Evolutionary conservation across 108 stramenopile genomes (phyloP).

Genomic region (Cyclotella choctawhatcheeana): DNA sequence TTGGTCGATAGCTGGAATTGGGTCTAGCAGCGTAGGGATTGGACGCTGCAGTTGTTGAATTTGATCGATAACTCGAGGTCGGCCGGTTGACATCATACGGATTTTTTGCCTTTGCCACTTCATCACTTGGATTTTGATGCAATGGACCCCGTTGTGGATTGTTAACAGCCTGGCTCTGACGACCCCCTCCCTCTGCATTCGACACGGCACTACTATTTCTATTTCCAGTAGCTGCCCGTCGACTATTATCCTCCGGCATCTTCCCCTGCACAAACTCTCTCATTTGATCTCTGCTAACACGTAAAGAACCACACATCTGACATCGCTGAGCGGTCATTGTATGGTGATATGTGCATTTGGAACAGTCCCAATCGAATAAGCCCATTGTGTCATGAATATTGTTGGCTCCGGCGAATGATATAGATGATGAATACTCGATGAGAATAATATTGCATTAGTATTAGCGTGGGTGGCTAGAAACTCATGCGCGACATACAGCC

Average conservation of each 20-base stretch:
- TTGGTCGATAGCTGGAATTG: neutral
- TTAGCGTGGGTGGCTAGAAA: too few species aligned
- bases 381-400: too few species aligned
- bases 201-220: slow-evolving; percentile 2
- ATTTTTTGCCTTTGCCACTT: neutral
- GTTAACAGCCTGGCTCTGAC: neutral
- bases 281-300: slow-evolving; percentile 62
- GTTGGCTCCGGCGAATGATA: too few species aligned
- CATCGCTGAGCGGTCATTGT: slow-evolving; percentile 60
- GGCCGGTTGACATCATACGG: neutral
- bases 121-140: neutral
- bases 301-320: slow-evolving; percentile 75
- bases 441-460: too few species aligned
- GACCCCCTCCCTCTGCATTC: neutral
- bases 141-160: neutral
- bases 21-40: neutral
- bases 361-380: slow-evolving; percentile 59
- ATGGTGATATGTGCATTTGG: slow-evolving; percentile 73
- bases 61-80: neutral
- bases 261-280: slow-evolving; percentile 58
- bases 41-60: neutral
- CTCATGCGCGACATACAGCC: too few species aligned
- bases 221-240: slow-evolving; percentile 12
- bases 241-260: neutral
- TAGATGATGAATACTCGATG: too few species aligned